Base-by-base conservation (phyloP, 2,329 filamentous ascomycete genomes). In the Claviceps sp. region DNA sequence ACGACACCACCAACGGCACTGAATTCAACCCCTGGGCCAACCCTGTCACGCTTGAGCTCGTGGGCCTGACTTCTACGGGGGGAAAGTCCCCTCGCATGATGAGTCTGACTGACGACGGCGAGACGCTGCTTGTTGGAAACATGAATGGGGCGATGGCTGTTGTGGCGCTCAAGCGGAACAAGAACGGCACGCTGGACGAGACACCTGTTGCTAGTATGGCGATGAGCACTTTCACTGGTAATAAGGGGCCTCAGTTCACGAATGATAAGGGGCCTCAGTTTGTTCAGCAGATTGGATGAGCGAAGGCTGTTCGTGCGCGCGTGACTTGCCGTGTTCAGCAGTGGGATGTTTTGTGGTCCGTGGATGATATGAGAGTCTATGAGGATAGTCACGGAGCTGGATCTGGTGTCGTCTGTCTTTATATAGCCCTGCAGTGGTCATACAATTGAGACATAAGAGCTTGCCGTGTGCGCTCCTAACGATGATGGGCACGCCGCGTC, bases 81-180 rank as follows among this genome's bases (percentile, higher is more conserved):
- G 70, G 72, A 22, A 54, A 58, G 4, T 49, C 62, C 5, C 75
- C 75, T 7, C 72, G 75, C 57, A 74, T 75, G 70, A 70, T 78
- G 56, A 72, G 68, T 58, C 55, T 66, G 41, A 55, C 60, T 55
- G 59, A 67, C 43, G 63, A 65, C 53, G 61, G 55, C 8, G 63
- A 67, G 52, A 61, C 68, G 54, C 57, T 76, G 46, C 75, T 75
- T 56, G 65, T 70, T n/a, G 69, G 66, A n/a, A 76, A 77, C 64
- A 67, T 72, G 62, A 63, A 62, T 50, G 73, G 72, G 38, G 61
- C 62, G 3, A 55, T 55, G 14, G 73, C 68, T 0, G 57, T 76
- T 5, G 62, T 68, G 4, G 72, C 69, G 7, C 62, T 76, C 51
- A 49, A 36, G 42, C 49, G 49, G 24, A 50, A 52, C 24, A 18